Base-by-base conservation (phyloP, 192 early-diverging fungal genomes). In the Linnemannia schmuckeri region DNA sequence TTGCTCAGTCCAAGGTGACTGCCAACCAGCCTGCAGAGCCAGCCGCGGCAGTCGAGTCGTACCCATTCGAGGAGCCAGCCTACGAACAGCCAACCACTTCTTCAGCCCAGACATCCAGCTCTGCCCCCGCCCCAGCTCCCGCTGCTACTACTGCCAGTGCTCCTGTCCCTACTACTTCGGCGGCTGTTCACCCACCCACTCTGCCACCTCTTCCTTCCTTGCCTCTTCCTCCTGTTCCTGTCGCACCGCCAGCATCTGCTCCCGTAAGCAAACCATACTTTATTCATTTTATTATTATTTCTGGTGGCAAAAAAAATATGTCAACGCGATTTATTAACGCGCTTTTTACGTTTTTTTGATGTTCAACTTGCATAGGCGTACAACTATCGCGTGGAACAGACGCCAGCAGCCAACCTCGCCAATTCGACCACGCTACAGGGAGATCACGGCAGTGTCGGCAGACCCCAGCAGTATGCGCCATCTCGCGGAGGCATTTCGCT, bases 1-100 rank as follows among this genome's bases (percentile, higher is more conserved):
- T 92, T 27, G 90, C 90, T 46, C 90, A 89, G 38, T 88, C 90
- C 17, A 88, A 88, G 42, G 91, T 91, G 22, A 77, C 88, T 8
- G 42, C 80, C 15, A 80, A 80, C 46, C 79, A 87, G 42, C 44
- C 77, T 20, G 47, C 85, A n/a, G 85, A 87, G 33, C 35, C 85
- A 15, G 37, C 80, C 52, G 80, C 75, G 22, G 20, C 63, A 24
- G 41, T 40, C 6, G 85, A 87, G 17, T 22, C 49, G 20, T 87
- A 81, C 41, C 41, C 79, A 2, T 78, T 87, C 57, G 85, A 81
- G 42, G 85, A 87, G 42, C 46, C 78, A 3, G 33, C 55, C 24
- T 87, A 78, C 40, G 85, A 87, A 0, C 76, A 72, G 27, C 20
- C 82, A 41, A 68, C 69, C 20, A 5, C 81, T 22, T 30, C 61